Conservation (phyloP, 176 grass and related monocot genomes). For the Miscanthus lutarioriparius region DNA sequence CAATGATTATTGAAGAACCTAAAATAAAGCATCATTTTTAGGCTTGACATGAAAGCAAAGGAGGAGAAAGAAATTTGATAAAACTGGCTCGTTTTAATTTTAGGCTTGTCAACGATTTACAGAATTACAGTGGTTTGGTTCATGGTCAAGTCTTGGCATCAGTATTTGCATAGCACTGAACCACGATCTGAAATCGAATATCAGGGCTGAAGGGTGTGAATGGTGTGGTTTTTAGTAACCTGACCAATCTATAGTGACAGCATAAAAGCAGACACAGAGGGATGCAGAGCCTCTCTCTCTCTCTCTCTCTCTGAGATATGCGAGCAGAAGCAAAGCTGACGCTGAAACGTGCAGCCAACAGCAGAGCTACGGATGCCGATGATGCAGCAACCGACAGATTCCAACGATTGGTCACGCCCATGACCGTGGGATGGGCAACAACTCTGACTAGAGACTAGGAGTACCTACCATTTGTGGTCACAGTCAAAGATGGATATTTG, state of each 20-base stretch:
- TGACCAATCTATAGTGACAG: too few relatives aligned
- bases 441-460: neutral
- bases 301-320: neutral
- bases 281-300: neutral
- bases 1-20: neutral
- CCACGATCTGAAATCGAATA: neutral
- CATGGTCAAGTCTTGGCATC: neutral
- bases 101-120: neutral
- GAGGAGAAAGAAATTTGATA: neutral
- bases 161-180: neutral
- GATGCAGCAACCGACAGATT: slow-evolving; percentile 3
- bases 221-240: too few relatives aligned
- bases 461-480: neutral
- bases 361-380: neutral
- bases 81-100: neutral
- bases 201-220: neutral
- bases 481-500: neutral
- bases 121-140: neutral
- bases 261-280: neutral
- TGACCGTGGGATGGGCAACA: neutral
- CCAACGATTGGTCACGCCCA: neutral
- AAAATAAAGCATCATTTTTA: neutral
- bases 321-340: neutral
- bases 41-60: neutral
- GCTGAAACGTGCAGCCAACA: neutral